Evolutionary conservation across 176 grass and related monocot genomes (phyloP), one percentile per base, ranked within the genome.

Genomic region (Echinochloa phyllopogon): DNA sequence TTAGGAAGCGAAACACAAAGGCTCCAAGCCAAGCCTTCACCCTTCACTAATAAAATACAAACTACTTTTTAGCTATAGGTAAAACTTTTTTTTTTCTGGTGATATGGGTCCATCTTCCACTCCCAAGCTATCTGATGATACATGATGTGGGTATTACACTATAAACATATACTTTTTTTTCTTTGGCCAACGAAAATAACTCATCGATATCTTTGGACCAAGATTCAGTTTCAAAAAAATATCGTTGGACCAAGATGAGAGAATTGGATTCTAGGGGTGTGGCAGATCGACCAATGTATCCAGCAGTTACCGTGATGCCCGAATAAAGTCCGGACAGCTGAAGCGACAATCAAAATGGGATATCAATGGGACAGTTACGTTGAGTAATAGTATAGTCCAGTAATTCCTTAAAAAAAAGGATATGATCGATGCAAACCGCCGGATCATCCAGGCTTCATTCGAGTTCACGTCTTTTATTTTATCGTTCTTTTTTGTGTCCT

Each of bases 221-320:
- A 72, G 69, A 15, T 45, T n/a, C n/a, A n/a, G n/a, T n/a, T n/a
- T n/a, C n/a, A n/a, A n/a, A n/a, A n/a, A n/a, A n/a, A 47, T 49
- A 72, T 72, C n/a, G 29, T 72, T 49, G 43, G 2, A 72, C 23
- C 42, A 72, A 72, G 69, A 15, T 45, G 44, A 29, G 44, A 49
- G 69, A 72, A 49, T 49, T 72, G 13, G 69, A 72, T 72, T 72
- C 44, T 20, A 66, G 63, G 12, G 37, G 33, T 66, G 8, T 66
- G 36, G 63, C 36, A 39, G 63, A 65, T 33, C 63, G 39, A 69
- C 39, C 65, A 69, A 10, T 42, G 65, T 21, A 43, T 69, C 65
- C 23, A 72, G 48, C 21, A 71, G 6, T 23, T 27, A 50, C 45
- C 11, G 6, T 33, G 24, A 50, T 33, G 13, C 44, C 23, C 29